These are phyloP conservation scores for Theobroma grandiflorum DNA, from an alignment of 441 rosid genomes.

Conservation along the genomic window DNA sequence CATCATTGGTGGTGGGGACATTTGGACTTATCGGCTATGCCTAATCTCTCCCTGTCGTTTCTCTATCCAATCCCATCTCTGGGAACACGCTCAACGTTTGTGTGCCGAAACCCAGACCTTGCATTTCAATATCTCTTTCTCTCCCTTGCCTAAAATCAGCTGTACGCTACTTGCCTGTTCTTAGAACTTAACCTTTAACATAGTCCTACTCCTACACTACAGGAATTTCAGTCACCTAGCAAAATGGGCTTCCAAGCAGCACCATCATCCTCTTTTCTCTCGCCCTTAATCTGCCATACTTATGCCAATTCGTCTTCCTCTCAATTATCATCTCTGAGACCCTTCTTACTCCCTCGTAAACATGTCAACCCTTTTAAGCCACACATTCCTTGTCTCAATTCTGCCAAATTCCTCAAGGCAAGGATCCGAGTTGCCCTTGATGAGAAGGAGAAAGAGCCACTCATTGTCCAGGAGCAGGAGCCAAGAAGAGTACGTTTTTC, in stretches of 20 bases:
- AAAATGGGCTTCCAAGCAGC: slow-evolving; percentile 42
- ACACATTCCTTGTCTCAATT: not conserved
- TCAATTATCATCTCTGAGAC: slow-evolving; percentile 34
- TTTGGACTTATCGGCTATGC: too few relatives aligned
- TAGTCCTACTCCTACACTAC: too few relatives aligned
- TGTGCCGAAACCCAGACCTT: too few relatives aligned
- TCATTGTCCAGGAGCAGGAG: slow-evolving; percentile 43
- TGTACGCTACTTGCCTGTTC: too few relatives aligned
- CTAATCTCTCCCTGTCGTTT: too few relatives aligned
- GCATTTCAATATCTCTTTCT: too few relatives aligned
- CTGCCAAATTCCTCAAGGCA: slow-evolving; percentile 20
- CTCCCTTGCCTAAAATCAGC: too few relatives aligned
- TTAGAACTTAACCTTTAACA: too few relatives aligned
- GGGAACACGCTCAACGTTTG: too few relatives aligned
- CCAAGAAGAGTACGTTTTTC: slow-evolving; percentile 44
- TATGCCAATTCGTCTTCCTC: slow-evolving; percentile 32
- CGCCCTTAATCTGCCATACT: slow-evolving; percentile 25
- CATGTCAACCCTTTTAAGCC: slow-evolving; percentile 14
- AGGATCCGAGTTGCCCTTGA: slow-evolving; percentile 60
- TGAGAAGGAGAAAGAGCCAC: slow-evolving; percentile 47
- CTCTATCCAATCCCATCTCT: too few relatives aligned
- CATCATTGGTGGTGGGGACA: not conserved
- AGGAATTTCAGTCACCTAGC: not conserved
- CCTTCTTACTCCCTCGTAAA: slow-evolving; percentile 17
- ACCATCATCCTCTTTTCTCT: slow-evolving; percentile 20